Conservation (phyloP, 129 eudicot species). For the Smallanthus sonchifolius region DNA sequence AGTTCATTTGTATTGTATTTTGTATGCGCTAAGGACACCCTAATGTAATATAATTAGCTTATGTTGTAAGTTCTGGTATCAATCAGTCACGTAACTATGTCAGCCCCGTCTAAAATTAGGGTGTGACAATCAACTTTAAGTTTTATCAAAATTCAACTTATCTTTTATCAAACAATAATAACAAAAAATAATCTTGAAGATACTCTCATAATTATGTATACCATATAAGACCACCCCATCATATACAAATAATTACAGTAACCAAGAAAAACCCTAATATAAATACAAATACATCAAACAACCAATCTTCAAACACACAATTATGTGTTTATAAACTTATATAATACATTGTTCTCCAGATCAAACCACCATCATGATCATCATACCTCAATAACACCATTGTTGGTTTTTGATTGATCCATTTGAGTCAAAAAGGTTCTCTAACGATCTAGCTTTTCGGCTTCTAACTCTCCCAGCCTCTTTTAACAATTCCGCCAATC, state of each 20-base stretch:
- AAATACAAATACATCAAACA: constrained; percentile 17
- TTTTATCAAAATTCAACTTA: no score
- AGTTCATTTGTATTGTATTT: no score
- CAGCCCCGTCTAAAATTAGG: no score
- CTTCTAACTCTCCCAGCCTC: constrained; percentile 32
- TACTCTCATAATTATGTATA: constrained; percentile 5
- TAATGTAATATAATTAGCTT: no score
- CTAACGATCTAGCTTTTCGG: constrained; percentile 27
- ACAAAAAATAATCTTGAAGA: background rate
- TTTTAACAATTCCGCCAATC: constrained; percentile 27
- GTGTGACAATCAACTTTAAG: no score
- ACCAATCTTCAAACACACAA: constrained; percentile 4
- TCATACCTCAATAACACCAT: constrained; percentile 26
- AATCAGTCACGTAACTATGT: no score
- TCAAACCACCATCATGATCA: background rate
- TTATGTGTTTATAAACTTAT: constrained; percentile 16
- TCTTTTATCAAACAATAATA: background rate
- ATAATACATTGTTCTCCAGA: constrained; percentile 9
- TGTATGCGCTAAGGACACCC: no score
- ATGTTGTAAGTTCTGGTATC: no score
- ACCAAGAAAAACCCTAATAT: constrained; percentile 1
- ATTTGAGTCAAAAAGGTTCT: constrained; percentile 26
- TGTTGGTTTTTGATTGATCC: constrained; percentile 12
- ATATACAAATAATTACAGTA: constrained; percentile 21
- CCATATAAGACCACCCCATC: constrained; percentile 11